A percentile compares a stretch with the other conserved stretches of the same genome.
Evolutionary conservation across 371 early-diverging fungal species (phyloP).

Genomic region (Rhizopus delemar): DNA sequence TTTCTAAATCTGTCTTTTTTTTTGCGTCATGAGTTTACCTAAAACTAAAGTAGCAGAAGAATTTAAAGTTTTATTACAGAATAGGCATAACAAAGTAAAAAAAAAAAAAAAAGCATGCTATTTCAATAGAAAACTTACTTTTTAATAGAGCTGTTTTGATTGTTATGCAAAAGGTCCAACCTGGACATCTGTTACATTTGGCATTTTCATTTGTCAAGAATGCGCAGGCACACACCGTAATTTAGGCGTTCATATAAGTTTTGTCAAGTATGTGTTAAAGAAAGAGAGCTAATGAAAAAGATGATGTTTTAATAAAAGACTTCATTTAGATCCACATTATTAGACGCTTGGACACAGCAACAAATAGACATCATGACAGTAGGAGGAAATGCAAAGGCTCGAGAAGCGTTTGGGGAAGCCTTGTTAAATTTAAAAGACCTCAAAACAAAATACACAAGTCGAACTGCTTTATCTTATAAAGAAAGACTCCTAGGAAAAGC

Average conservation of each 20-base stretch:
- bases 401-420: slow-evolving; percentile 74
- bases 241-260: slow-evolving; percentile 94
- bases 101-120: not conserved
- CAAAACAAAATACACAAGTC: slow-evolving; percentile 79
- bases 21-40: slow-evolving; percentile 13
- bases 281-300: not conserved
- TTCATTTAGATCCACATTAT: slow-evolving; percentile 66
- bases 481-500: slow-evolving; percentile 58
- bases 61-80: slow-evolving; percentile 69
- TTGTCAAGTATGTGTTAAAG: slow-evolving; percentile 73
- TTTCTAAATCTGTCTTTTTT: not conserved
- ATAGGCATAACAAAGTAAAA: slow-evolving; percentile 77
- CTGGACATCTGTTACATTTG: slow-evolving; percentile 96
- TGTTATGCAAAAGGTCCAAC: slow-evolving; percentile 95
- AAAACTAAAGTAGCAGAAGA: slow-evolving; percentile 45
- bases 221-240: slow-evolving; percentile 96
- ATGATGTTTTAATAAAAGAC: not conserved
- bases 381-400: slow-evolving; percentile 78
- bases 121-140: not conserved
- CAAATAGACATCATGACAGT: slow-evolving; percentile 90
- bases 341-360: slow-evolving; percentile 89
- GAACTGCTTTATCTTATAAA: slow-evolving; percentile 78
- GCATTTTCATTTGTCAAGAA: slow-evolving; percentile 96
- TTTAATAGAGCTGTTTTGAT: slow-evolving; percentile 87
- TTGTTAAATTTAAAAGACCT: slow-evolving; percentile 65